phyloP scores from a whole-genome alignment of 306 rosid species.

The Leucaena leucocephala region DNA sequence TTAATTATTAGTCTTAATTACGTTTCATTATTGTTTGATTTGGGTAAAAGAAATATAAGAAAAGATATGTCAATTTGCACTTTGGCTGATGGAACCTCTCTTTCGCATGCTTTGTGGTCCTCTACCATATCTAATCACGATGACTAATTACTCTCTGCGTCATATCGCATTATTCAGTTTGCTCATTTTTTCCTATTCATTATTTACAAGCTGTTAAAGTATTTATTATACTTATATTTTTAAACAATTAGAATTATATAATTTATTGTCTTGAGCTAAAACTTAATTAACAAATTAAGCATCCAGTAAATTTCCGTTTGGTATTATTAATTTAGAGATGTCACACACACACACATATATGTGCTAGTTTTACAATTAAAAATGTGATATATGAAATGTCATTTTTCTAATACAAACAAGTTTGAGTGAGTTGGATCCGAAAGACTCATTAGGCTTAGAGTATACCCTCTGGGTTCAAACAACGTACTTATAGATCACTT shows the following conservation, averaged over 20 bases:
- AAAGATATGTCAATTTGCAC: background rate
- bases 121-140: background rate
- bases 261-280: too few relatives aligned
- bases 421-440: too few relatives aligned
- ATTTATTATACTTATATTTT: too few relatives aligned
- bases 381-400: too few relatives aligned
- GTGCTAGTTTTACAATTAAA: too few relatives aligned
- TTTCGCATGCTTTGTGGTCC: background rate
- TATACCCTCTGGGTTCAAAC: too few relatives aligned
- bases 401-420: too few relatives aligned
- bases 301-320: background rate
- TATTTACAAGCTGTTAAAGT: background rate
- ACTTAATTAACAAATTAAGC: too few relatives aligned
- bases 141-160: background rate
- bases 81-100: background rate
- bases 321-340: background rate
- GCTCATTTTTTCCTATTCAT: background rate
- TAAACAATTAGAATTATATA: too few relatives aligned
- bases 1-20: background rate
- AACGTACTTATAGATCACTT: too few relatives aligned
- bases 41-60: background rate
- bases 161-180: background rate
- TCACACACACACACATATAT: too few relatives aligned
- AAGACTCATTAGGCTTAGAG: too few relatives aligned
- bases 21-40: background rate